Conservation (phyloP, 2,329 filamentous ascomycete genomes). For the Colletotrichum kahawae region DNA sequence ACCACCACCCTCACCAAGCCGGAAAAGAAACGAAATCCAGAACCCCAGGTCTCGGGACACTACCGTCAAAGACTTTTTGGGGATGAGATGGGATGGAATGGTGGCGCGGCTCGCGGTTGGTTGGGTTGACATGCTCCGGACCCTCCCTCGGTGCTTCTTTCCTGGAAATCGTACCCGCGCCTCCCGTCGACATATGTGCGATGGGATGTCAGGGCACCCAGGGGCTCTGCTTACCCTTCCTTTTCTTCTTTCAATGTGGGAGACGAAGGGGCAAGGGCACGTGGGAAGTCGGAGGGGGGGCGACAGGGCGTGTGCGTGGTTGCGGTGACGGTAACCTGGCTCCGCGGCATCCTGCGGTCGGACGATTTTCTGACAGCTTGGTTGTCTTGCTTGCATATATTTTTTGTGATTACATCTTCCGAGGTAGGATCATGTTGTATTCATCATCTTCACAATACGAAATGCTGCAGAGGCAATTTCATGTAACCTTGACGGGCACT, state of each 20-base stretch:
- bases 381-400: background rate
- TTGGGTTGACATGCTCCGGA: background rate
- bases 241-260: background rate
- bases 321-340: background rate
- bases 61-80: background rate
- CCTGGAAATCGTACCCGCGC: background rate
- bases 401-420: background rate
- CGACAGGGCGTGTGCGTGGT: background rate
- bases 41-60: background rate
- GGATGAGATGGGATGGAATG: background rate
- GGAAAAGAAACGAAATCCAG: background rate
- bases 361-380: background rate
- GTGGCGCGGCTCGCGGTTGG: background rate
- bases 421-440: background rate
- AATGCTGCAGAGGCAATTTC: background rate
- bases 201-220: background rate
- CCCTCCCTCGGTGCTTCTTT: background rate
- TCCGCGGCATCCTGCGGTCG: background rate
- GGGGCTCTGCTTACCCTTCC: background rate
- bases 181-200: background rate
- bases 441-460: background rate
- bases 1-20: background rate
- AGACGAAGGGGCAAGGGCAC: background rate
- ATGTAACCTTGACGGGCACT: background rate
- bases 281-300: background rate